Evolutionary conservation across 306 rosid genomes (phyloP), one percentile per base, ranked within the genome.

Genomic region (Citrullus amarus): DNA sequence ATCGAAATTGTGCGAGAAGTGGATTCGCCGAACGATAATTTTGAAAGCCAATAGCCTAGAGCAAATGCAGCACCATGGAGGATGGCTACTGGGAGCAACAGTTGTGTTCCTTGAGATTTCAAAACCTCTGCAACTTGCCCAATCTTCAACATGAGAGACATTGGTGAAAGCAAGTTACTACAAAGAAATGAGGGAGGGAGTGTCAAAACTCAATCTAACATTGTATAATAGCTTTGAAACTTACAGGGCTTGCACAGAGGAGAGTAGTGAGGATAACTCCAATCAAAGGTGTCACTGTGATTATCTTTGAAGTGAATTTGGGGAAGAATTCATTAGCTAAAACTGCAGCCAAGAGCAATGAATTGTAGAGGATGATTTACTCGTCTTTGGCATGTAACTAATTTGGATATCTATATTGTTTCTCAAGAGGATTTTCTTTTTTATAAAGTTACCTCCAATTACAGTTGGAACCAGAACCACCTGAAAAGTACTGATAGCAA

Each of bases 1-100:
- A 95, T 89, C 70, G 98, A 95, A 70, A 95, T 92, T 9, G 97
- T 95, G 69, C 98, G 98, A 59, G 98, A 95, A 36, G 97, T 95
- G 75, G 98, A 92, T 89, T 95, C 98, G 9, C 98, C 98, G 36
- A 95, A 95, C 28, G 96, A 87, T 76, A 84, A 0, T 88, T 81
- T 95, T 10, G 98, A 92, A 84, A 92, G 0, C 95, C 93, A 95
- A 77, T 92, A 92, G 78, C 97, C 97, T 60, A 91, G 25, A 79
- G 90, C 89, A 87, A 95, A 95, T 78, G 98, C 93, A 85, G 96
- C 97, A 83, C 84, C 89, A 82, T 92, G 98, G 38, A 95, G 87
- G 77, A 80, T n/a, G 79, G 91, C 84, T 71, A 95, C 98, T 12
- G 98, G 98, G 75, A 95, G 81, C 82, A 92, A 80, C 55, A 95